Evolutionary conservation across 2,329 filamentous ascomycete species (phyloP), one percentile per base, ranked within the genome.

Genomic region (Fusarium sacchari): DNA sequence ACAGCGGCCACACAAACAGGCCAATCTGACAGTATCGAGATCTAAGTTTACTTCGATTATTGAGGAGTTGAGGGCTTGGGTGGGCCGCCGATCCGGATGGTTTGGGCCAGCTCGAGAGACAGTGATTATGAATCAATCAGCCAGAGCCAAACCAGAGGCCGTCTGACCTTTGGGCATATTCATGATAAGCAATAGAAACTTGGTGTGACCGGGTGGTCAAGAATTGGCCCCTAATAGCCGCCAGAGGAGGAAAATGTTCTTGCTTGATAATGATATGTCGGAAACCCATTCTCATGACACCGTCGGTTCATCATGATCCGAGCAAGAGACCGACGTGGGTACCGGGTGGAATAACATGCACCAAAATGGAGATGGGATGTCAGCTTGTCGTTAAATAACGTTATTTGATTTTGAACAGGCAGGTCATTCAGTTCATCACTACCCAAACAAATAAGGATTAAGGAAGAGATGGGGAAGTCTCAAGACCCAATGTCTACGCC

Each of bases 21-120:
- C 30, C 39, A 67, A 67, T 58, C 58, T 74, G 62, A 74, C 71
- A 71, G 40, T 67, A 67, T 63, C 57, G 61, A 72, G 50, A 68
- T 64, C 42, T 50, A 37, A 47, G 30, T 56, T 40, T 39, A 52
- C 34, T 59, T 36, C 20, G 24, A 24, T 17, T 24, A 18, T 36
- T 17, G 30, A 71, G 60, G 66, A 70, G 52, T 65, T 49, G 56
- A 65, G 47, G 59, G 22, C 24, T 60, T 69, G 56, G 26, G 37
- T 50, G 30, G 49, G 36, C 58, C 49, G 58, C 30, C 20, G 61
- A 58, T 60, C 49, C 62, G 67, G 67, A 64, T 43, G 43, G 22
- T 39, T 37, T 60, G 37, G 52, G 55, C 56, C 62, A 64, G 66
- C 46, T 67, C 24, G 52, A 58, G 46, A 60, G 39, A 40, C 34